A percentile compares a stretch with the other conserved stretches of the same genome.
Evolutionary conservation across 345 rosid species (phyloP).

Genomic region (Trapa bicornis): DNA sequence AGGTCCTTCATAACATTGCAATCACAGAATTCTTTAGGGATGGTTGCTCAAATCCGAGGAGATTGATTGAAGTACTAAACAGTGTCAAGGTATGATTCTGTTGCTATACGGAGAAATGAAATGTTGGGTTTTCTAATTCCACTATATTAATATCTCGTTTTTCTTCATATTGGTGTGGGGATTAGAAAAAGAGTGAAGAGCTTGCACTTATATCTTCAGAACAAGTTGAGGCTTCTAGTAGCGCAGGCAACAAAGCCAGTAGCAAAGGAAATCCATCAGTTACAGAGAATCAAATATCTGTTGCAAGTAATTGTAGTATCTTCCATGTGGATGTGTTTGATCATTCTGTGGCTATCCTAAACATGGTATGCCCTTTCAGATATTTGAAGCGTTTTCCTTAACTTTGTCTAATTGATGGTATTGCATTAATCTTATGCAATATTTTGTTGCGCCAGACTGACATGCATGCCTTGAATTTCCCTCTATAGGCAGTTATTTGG

Average conservation of each 20-base stretch:
- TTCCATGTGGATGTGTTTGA: slow-evolving; percentile 62
- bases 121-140: not conserved
- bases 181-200: slow-evolving; percentile 59
- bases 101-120: not conserved
- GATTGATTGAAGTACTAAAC: slow-evolving; percentile 58
- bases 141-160: not conserved
- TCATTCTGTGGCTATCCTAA: slow-evolving; percentile 54
- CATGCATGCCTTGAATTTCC: slow-evolving; percentile 10
- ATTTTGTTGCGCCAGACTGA: slow-evolving; percentile 4
- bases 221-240: slow-evolving; percentile 33
- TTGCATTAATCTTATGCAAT: not conserved
- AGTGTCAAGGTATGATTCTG: slow-evolving; percentile 43
- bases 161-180: slow-evolving; percentile 4
- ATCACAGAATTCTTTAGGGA: slow-evolving; percentile 60
- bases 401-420: not conserved
- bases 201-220: slow-evolving; percentile 29
- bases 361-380: slow-evolving; percentile 46
- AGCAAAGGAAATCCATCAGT: slow-evolving; percentile 40
- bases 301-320: slow-evolving; percentile 23
- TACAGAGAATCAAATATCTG: slow-evolving; percentile 18
- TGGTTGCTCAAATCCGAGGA: slow-evolving; percentile 66
- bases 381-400: not conserved
- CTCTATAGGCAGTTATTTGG: slow-evolving; percentile 69
- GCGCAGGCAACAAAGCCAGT: slow-evolving; percentile 15
- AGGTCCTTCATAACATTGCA: slow-evolving; percentile 91